These are phyloP conservation scores for Lotus japonicus DNA, from an alignment of 306 rosid genomes.

Conservation along the genomic window DNA sequence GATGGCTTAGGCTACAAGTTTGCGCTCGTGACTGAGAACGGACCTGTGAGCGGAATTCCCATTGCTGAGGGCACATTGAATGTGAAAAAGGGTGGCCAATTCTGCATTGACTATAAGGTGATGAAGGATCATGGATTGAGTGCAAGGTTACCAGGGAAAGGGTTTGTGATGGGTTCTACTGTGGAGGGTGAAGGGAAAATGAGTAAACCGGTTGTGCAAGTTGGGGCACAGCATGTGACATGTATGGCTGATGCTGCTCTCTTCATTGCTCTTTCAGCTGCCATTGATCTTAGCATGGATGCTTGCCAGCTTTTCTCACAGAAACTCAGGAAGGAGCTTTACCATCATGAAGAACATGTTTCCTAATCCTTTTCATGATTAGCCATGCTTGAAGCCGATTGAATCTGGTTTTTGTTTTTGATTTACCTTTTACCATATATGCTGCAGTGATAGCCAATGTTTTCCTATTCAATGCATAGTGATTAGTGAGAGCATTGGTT, in stretches of 20 bases:
- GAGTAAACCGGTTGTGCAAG: constrained; percentile 77
- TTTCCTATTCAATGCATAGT: neutral
- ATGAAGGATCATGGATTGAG: constrained; percentile 35
- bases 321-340: constrained; percentile 83
- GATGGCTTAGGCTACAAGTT: constrained; percentile 90
- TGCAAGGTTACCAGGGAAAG: constrained; percentile 47
- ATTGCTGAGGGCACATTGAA: constrained; percentile 78
- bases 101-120: constrained; percentile 57
- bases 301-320: constrained; percentile 79
- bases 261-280: constrained; percentile 79
- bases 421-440: neutral
- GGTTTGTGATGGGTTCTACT: constrained; percentile 81
- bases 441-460: constrained; percentile 45
- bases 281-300: constrained; percentile 96
- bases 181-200: constrained; percentile 85
- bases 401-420: neutral
- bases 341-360: constrained; percentile 58
- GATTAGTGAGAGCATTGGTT: constrained; percentile 25
- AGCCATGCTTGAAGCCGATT: too few relatives aligned
- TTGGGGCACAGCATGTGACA: constrained; percentile 79
- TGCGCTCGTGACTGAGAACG: constrained; percentile 59
- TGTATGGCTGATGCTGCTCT: constrained; percentile 96
- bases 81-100: constrained; percentile 67
- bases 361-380: constrained; percentile 16
- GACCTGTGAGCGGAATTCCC: constrained; percentile 42